Conservation (phyloP, 2,329 filamentous ascomycete species). For the Penicillium nordicum region DNA sequence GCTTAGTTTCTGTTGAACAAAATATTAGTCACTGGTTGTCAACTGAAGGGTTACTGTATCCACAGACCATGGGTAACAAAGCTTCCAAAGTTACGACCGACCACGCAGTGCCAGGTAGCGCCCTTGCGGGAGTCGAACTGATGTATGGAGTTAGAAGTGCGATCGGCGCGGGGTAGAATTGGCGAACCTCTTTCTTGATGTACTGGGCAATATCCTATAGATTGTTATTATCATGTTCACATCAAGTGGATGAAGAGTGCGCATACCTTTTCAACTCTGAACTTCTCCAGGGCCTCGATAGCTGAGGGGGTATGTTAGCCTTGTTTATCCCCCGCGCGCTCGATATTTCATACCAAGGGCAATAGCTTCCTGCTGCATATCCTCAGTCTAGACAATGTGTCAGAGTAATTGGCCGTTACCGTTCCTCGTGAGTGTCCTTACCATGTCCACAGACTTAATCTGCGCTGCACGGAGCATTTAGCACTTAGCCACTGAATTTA, state of each 20-base stretch:
- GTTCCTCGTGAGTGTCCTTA: slow-evolving; percentile 45
- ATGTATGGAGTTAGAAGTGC: slow-evolving; percentile 17
- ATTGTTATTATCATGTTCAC: slow-evolving; percentile 12
- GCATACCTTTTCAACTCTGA: slow-evolving; percentile 66
- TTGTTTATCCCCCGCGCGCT: slow-evolving; percentile 1
- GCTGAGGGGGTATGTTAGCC: slow-evolving; percentile 47
- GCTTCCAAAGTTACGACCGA: slow-evolving; percentile 96
- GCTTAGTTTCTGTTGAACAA: slow-evolving; percentile 76
- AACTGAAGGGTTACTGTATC: not conserved
- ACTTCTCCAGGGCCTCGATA: slow-evolving; percentile 68
- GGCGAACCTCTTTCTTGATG: slow-evolving; percentile 83
- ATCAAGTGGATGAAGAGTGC: not conserved
- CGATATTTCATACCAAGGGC: slow-evolving; percentile 72
- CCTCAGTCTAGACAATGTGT: slow-evolving; percentile 68
- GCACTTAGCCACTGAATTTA: slow-evolving; percentile 4
- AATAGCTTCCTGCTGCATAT: slow-evolving; percentile 94
- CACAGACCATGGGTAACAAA: slow-evolving; percentile 89
- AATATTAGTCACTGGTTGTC: slow-evolving; percentile 10
- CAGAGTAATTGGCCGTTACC: slow-evolving; percentile 5
- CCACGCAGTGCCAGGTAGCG: slow-evolving; percentile 98
- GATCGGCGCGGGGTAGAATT: slow-evolving; percentile 6
- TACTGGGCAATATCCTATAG: slow-evolving; percentile 88
- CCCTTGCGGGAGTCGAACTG: slow-evolving; percentile 97
- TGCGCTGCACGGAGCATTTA: slow-evolving; percentile 60
- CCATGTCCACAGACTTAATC: slow-evolving; percentile 98